Percentiles rank a stretch among this genome's conserved stretches.
Conservation (phyloP, 2,329 filamentous ascomycete genomes). For the Xylariaceae sp. region DNA sequence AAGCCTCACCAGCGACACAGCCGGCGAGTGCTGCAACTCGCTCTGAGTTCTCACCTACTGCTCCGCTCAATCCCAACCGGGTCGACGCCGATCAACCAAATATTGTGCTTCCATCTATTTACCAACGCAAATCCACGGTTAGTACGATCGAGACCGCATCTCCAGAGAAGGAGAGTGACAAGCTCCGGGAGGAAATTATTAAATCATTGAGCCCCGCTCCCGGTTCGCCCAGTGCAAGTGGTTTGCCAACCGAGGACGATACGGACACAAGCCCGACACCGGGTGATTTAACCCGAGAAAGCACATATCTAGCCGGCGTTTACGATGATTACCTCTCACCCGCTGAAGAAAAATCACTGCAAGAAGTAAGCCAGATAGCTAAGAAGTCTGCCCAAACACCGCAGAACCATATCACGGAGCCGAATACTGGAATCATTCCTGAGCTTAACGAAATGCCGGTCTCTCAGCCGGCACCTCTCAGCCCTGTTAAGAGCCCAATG, state of each 20-base stretch:
- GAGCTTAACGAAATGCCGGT: slow-evolving; percentile 12
- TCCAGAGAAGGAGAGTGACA: slow-evolving; percentile 72
- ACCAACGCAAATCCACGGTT: slow-evolving; percentile 51
- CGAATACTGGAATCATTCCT: background rate
- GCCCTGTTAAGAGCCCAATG: slow-evolving; percentile 25
- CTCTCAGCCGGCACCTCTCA: slow-evolving; percentile 32
- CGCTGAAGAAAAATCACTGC: slow-evolving; percentile 48
- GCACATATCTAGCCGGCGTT: slow-evolving; percentile 67
- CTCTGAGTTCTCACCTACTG: slow-evolving; percentile 48
- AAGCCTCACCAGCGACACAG: slow-evolving; percentile 24
- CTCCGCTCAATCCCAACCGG: slow-evolving; percentile 53
- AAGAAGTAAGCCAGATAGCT: slow-evolving; percentile 38
- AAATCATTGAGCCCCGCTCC: slow-evolving; percentile 65
- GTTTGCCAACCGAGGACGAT: slow-evolving; percentile 19
- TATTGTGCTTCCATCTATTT: slow-evolving; percentile 42
- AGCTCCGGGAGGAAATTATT: slow-evolving; percentile 75
- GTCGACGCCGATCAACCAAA: slow-evolving; percentile 43
- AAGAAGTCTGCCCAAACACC: slow-evolving; percentile 27
- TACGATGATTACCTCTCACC: slow-evolving; percentile 72
- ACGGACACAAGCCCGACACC: slow-evolving; percentile 21
- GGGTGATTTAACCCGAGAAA: slow-evolving; percentile 52
- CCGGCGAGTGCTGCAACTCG: slow-evolving; percentile 23
- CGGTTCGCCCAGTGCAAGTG: slow-evolving; percentile 30
- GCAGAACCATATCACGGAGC: background rate
- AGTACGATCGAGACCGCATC: slow-evolving; percentile 57